A percentile compares a stretch with the other conserved stretches of the same genome.
Evolutionary conservation across 257 asterid species (phyloP).

Genomic region (Capsicum baccatum): DNA sequence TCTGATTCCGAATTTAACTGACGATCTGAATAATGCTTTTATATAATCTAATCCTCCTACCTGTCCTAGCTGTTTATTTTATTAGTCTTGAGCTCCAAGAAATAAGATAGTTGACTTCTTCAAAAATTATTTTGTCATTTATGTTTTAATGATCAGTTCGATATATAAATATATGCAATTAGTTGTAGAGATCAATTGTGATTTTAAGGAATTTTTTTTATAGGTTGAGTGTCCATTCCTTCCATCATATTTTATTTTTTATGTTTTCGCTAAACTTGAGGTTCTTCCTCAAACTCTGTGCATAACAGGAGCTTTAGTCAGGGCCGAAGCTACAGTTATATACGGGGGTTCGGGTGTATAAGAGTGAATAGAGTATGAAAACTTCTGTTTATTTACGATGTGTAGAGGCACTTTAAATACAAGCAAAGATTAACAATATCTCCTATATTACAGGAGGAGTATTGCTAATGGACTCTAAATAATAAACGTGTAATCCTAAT

Average conservation of each 20-base stretch:
- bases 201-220: neutral
- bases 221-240: neutral
- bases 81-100: constrained; percentile 15
- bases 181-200: neutral
- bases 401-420: too few species aligned
- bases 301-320: too few species aligned
- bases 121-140: neutral
- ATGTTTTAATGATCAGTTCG: neutral
- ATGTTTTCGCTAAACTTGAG: neutral
- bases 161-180: neutral
- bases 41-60: neutral
- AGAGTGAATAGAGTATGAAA: too few species aligned
- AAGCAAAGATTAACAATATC: too few species aligned
- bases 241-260: neutral
- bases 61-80: neutral
- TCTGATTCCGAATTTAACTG: neutral
- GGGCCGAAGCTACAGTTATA: too few species aligned
- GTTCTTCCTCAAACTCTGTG: too few species aligned
- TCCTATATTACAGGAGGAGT: too few species aligned
- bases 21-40: neutral
- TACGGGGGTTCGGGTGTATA: too few species aligned
- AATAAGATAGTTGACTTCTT: neutral
- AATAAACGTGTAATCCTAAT: too few species aligned
- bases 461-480: too few species aligned
- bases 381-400: too few species aligned